Evolutionary conservation across 345 rosid genomes (phyloP).

Genomic region (Bretschneidera sinensis): DNA sequence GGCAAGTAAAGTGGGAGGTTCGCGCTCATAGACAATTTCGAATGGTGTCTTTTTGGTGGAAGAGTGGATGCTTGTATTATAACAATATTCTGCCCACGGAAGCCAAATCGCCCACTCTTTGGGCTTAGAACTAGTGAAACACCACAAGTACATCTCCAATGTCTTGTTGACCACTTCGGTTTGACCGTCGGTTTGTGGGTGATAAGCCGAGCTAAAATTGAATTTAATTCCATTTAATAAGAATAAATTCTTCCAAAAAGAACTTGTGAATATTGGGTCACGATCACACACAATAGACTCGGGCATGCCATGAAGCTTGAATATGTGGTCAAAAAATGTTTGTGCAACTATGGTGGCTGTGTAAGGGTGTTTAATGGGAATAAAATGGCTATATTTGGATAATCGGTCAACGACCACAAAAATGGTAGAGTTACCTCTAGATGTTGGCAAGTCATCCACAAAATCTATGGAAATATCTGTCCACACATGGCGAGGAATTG

Average conservation of each 20-base stretch:
- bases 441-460: not conserved
- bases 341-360: not conserved
- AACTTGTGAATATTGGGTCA: too few species aligned
- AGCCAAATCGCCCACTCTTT: slow-evolving; percentile 1
- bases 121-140: too few species aligned
- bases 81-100: slow-evolving; percentile 3
- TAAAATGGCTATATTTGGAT: not conserved
- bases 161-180: too few species aligned
- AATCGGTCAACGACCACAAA: slow-evolving; percentile 9
- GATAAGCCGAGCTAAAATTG: too few species aligned
- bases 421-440: not conserved
- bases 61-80: slow-evolving; percentile 1
- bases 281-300: not conserved
- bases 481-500: too few species aligned
- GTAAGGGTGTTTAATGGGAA: not conserved
- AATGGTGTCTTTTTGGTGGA: not conserved
- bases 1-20: slow-evolving; percentile 1
- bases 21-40: slow-evolving; percentile 4
- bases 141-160: too few species aligned
- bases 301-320: not conserved
- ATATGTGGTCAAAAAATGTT: not conserved
- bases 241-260: too few species aligned
- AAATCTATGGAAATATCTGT: slow-evolving; percentile 5
- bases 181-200: too few species aligned
- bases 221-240: too few species aligned